Evolutionary conservation across 495 filamentous ascomycete species (phyloP).

Genomic region (Tricharina praecox): DNA sequence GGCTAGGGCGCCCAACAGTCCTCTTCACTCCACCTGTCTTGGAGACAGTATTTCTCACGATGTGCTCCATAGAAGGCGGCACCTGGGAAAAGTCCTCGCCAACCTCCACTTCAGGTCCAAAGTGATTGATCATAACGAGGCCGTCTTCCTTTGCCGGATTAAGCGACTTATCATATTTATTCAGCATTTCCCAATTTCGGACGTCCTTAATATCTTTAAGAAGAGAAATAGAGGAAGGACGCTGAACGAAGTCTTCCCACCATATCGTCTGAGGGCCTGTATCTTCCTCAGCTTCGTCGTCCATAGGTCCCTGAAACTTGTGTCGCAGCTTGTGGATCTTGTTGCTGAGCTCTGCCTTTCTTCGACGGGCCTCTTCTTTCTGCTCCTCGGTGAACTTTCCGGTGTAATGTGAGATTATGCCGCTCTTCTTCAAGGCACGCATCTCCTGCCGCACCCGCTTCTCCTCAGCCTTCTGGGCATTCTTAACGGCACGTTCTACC

Average conservation of each 20-base stretch:
- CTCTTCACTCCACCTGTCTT: too few species aligned
- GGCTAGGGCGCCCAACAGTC: too few species aligned
- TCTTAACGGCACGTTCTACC: slow-evolving; percentile 16
- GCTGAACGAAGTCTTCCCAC: slow-evolving; percentile 27
- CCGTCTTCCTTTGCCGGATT: slow-evolving; percentile 7
- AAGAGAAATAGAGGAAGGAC: slow-evolving; percentile 17
- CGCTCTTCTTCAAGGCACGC: not conserved
- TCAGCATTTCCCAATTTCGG: slow-evolving; percentile 20
- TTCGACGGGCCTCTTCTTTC: slow-evolving; percentile 21
- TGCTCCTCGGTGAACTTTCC: slow-evolving; percentile 26
- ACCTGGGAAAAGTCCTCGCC: slow-evolving; percentile 20
- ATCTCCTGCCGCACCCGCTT: not conserved
- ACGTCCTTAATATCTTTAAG: slow-evolving; percentile 21
- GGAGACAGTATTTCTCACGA: slow-evolving; percentile 3
- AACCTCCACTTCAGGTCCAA: slow-evolving; percentile 20
- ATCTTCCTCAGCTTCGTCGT: slow-evolving; percentile 6
- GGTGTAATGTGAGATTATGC: not conserved
- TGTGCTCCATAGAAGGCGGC: slow-evolving; percentile 15
- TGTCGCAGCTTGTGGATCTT: slow-evolving; percentile 21
- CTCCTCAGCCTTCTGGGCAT: slow-evolving; percentile 15
- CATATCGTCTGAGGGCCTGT: slow-evolving; percentile 18
- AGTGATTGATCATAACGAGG: slow-evolving; percentile 26
- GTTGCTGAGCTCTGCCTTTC: slow-evolving; percentile 18
- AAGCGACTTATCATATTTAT: not conserved
- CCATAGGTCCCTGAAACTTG: not conserved